Base-by-base conservation (phyloP, 768 basidiomycete species). In the Pulveroboletus sp. region DNA sequence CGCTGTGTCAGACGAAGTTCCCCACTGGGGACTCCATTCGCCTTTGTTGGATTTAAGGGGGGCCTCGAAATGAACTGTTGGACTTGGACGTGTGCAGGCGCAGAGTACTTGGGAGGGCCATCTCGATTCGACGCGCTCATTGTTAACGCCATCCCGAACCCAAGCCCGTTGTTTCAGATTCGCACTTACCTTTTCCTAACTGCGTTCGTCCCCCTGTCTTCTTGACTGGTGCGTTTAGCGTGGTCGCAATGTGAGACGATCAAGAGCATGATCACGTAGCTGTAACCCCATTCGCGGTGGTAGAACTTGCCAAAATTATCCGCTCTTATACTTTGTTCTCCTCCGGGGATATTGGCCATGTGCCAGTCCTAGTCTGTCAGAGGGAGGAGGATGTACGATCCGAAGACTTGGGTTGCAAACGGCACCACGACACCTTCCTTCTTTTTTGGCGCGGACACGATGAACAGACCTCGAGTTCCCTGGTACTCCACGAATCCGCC, bases 191-290 rank as follows among this genome's bases (percentile, higher is more conserved):
- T 27, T 12, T 10, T 40, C 43, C 31, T 39, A 12, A 37, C 31
- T 21, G 16, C 11, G 12, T 24, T 12, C 23, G 32, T 44, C 4
- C 19, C 34, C 21, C 23, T 36, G 33, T 35, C 31, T 16, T 37
- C 29, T 31, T n/a, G 33, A 33, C 40, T n/a, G 14, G 27, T n/a
- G 17, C 21, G 13, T 32, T 40, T 29, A n/a, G 7, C n/a, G 27
- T 48, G 40, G 39, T 35, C 24, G 4, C 24, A 41, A 31, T n/a
- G 35, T 7, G 29, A 44, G 21, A 40, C 34, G 37, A 19, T 34
- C 43, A 34, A 48, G 44, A 40, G 13, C n/a, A n/a, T n/a, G n/a
- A 27, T 49, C 50, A 60, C 48, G 57, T 47, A 50, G 41, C 2
- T 14, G 23, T 23, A 5, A 13, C 41, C 44, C 39, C 16, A 16